Base-by-base conservation (phyloP, 768 basidiomycete genomes). In the Boletus insuetus region DNA sequence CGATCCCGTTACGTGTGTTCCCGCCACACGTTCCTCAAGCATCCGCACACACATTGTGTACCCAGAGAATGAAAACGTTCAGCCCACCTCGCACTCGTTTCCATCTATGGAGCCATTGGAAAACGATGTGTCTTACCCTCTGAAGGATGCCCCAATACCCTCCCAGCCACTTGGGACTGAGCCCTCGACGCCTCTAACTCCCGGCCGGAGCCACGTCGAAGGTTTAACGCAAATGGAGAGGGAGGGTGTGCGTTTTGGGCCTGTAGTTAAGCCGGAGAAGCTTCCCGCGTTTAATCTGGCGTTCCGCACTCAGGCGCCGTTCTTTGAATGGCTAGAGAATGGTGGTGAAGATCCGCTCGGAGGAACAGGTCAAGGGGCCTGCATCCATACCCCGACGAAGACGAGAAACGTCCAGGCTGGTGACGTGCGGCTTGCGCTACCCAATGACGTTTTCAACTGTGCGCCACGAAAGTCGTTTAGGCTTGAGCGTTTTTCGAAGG, bases 301-400 rank as follows among this genome's bases (percentile, higher is more conserved):
- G 12, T 90, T 91, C 63, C 74, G 75, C 1, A 81, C 72, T 37
- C 65, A 63, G 44, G 74, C 73, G 7, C 79, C 79, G 2, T 89
- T 80, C 63, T 91, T 91, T 59, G 82, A 80, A 19, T 91, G 89
- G 89, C 74, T 91, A 7, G 89, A 91, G 67, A 81, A 81, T 19
- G 77, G 78, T 22, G 77, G 74, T 29, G 66, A 73, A 49, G 69
- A 69, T 29, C 62, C 55, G 3, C 62, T 61, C 2, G 64, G 62
- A 32, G 64, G 62, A 32, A 67, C 61, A 0, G 68, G 68, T 5
- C 44, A 53, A 22, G 57, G 60, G 2, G 64, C 71, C 20, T 51
- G 62, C 11, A 31, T 32, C 22, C 42, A 13, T 37, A n/a, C 16
- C 22, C 9, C 22, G 29, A 34, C 29, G 22, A 43, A 14, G 32